Base-by-base conservation (phyloP, 2,329 filamentous ascomycete genomes). In the Sarocladium kiliense region DNA sequence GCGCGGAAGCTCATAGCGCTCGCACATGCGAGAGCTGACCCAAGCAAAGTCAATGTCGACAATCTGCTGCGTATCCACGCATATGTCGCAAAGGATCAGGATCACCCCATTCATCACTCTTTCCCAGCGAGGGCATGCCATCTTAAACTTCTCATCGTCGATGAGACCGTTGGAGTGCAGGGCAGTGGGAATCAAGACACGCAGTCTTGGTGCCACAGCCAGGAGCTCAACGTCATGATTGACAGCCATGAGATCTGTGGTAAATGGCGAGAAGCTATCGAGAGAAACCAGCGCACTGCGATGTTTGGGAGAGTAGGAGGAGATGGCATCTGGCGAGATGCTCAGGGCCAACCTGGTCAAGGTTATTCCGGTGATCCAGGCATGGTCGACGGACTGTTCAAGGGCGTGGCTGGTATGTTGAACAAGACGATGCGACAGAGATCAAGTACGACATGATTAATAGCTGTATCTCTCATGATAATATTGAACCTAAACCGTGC, bases 151-250 rank as follows among this genome's bases (percentile, higher is more conserved):
- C 80, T 92, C 74, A 86, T 92, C 41, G 84, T 82, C 1, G 89
- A 93, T 65, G 80, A 79, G 42, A 71, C 72, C 21, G 77, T 93
- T 34, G 88, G 80, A 2, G 84, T 92, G 34, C 80, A 88, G 67
- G 89, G 88, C 3, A 89, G 82, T 59, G 88, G 88, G 0, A 93
- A 92, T 63, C 86, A 91, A 66, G 89, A 93, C 62, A 91, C 88
- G 1, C 89, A 93, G 68, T 84, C 79, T 19, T 92, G 87, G 84
- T 91, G 79, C 60, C 88, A 93, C 64, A 85, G 80, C 55, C 87
- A 91, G 66, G 89, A 93, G 67, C 79, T 88, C 55, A 92, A 93
- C 60, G 68, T 92, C 23, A 82, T 93, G 79, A 70, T 91, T 5
- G 88, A 93, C 58, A 86, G 80, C 19, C 62, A 67, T 0, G 66